Conservation (phyloP, 2,329 filamentous ascomycete species). For the Eutypella sp. region DNA sequence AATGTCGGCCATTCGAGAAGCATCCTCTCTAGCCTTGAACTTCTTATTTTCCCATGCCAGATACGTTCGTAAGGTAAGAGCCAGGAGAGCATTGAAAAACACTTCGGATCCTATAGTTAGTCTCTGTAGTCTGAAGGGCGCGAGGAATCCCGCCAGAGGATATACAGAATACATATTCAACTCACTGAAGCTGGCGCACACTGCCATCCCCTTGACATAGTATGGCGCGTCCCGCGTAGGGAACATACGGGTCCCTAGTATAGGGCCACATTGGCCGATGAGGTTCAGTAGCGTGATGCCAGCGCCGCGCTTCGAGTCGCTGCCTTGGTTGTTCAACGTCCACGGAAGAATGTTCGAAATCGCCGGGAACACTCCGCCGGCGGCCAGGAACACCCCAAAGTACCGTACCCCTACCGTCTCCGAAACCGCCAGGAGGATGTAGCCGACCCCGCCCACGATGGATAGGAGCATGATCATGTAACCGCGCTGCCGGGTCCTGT, state of each 20-base stretch:
- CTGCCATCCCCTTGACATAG: constrained; percentile 33
- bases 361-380: constrained; percentile 59
- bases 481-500: constrained; percentile 60
- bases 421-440: constrained; percentile 58
- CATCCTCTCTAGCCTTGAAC: constrained; percentile 26
- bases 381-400: constrained; percentile 42
- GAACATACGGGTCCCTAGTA: constrained; percentile 61
- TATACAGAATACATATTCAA: not conserved
- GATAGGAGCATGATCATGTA: constrained; percentile 53
- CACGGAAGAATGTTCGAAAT: constrained; percentile 67
- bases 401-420: constrained; percentile 34
- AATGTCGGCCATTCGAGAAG: constrained; percentile 12
- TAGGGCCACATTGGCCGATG: constrained; percentile 55
- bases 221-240: constrained; percentile 36
- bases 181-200: constrained; percentile 26
- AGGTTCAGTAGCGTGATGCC: constrained; percentile 59
- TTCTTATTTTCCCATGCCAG: constrained; percentile 28
- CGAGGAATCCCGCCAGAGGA: too few species aligned
- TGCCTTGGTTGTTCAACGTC: constrained; percentile 63
- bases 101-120: constrained; percentile 10
- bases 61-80: constrained; percentile 27
- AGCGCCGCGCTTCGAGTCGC: constrained; percentile 58
- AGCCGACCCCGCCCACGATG: constrained; percentile 54
- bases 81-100: constrained; percentile 35
- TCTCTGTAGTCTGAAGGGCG: constrained; percentile 21